A percentile compares a stretch with the other conserved stretches of the same genome.
These are phyloP conservation scores for Agapanthus africanus DNA, from an alignment of 106 monocot genomes.

Conservation along the genomic window DNA sequence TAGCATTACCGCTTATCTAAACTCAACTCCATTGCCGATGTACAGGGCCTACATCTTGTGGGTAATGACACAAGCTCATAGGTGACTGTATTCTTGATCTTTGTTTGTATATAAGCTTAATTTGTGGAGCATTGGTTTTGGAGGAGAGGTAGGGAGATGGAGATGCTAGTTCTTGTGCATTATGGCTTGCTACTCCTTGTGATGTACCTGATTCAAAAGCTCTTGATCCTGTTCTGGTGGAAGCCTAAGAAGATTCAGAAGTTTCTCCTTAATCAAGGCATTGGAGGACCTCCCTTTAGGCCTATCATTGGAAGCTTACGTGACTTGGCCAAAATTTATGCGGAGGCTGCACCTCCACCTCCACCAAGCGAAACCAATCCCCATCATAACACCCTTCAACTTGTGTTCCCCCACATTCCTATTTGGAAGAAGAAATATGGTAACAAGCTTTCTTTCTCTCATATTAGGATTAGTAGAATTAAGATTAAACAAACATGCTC, in stretches of 20 bases:
- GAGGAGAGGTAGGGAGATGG: neutral
- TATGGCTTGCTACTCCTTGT: neutral
- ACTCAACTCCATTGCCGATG: too few relatives aligned
- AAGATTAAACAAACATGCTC: too few relatives aligned
- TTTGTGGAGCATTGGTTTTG: too few relatives aligned
- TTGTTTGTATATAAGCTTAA: too few relatives aligned
- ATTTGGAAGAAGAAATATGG: constrained; percentile 11
- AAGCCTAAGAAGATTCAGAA: constrained; percentile 12
- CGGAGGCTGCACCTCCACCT: neutral
- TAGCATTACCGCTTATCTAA: too few relatives aligned
- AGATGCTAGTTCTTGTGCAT: neutral
- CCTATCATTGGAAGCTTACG: constrained; percentile 13
- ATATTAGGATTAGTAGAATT: too few relatives aligned
- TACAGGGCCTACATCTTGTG: too few relatives aligned
- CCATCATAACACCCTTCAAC: neutral
- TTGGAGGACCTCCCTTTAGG: neutral
- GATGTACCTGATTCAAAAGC: neutral
- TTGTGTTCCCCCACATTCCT: neutral
- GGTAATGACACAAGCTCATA: too few relatives aligned
- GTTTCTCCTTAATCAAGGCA: constrained; percentile 2
- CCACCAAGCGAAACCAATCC: neutral
- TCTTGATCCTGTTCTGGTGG: neutral
- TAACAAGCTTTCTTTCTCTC: too few relatives aligned
- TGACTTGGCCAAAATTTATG: constrained; percentile 10
- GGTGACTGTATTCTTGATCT: too few relatives aligned